Base-by-base conservation (phyloP, 2,329 filamentous ascomycete genomes). In the Aspergillus sergii region DNA sequence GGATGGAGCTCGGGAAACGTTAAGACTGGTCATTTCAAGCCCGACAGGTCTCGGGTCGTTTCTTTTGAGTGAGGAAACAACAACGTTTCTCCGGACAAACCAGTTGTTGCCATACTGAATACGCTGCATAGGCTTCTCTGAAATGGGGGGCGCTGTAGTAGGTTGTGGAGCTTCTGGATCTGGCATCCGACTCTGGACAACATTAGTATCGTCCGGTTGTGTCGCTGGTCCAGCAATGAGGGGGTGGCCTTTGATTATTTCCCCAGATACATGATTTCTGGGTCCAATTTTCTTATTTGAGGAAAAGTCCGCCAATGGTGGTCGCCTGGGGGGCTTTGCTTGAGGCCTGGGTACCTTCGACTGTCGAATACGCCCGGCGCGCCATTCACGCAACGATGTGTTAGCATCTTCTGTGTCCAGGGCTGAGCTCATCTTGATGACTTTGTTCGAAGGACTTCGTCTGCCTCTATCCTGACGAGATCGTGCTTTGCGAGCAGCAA, bases 361-460 rank as follows among this genome's bases (percentile, higher is more conserved):
- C 61, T 75, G 76, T 26, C 66, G 69, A 50, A 83, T 76, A 21
- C 66, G 73, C 21, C 86, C 85, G 41, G 73, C 72, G 66, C 75
- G 81, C 87, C 86, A 88, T 61, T 82, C 77, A 53, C 71, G 75
- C 57, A 89, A 75, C 3, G 80, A 78, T 36, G 71, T 66, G 57
- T 81, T 83, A 9, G 84, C 84, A 68, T 89, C 86, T 55, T 80
- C 76, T 0, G 85, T 88, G 64, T 89, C 87, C 10, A 76, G 68
- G 36, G 73, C 76, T 28, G 82, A 86, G 19, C 81, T 82, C 30
- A 89, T 73, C 58, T 80, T 78, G 57, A 88, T 78, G 43, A 83
- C 76, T 67, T 88, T 88, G 57, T 76, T 75, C 26, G 76, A 78
- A 19, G 83, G 85, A 50, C 82, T 84, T 67, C 83, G 81, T 60